These are phyloP conservation scores for Gloeopeniophorella convolvens DNA, from an alignment of 768 basidiomycete species.

Conservation along the genomic window DNA sequence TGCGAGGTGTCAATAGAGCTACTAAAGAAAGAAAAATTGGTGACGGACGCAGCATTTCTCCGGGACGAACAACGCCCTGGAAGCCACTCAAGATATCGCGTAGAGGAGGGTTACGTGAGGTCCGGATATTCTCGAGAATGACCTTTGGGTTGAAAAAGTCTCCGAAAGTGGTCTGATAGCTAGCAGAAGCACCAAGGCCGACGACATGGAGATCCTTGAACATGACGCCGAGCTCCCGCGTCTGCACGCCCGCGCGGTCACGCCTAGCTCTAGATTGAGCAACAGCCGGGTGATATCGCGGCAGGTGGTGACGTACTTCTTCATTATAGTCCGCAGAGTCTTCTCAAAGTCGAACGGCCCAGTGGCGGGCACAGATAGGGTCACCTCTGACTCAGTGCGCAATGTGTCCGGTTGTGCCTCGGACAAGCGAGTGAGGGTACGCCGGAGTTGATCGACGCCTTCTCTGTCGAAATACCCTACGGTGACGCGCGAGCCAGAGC, in stretches of 20 bases:
- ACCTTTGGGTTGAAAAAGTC: conserved; percentile 51
- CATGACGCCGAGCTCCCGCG: conserved; percentile 52
- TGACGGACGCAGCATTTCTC: conserved; percentile 63
- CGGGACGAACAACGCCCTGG: conserved; percentile 50
- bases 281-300: not conserved
- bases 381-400: conserved; percentile 19
- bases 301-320: conserved; percentile 16
- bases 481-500: conserved; percentile 27
- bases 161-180: conserved; percentile 54
- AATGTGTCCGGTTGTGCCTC: not conserved
- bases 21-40: not conserved
- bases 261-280: conserved; percentile 29
- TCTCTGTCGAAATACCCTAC: conserved; percentile 49
- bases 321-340: conserved; percentile 23
- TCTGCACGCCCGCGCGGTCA: conserved; percentile 41
- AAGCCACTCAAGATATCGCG: conserved; percentile 49
- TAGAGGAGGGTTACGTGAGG: conserved; percentile 51
- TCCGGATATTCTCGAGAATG: conserved; percentile 37
- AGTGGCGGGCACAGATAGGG: conserved; percentile 18
- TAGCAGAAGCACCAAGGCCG: conserved; percentile 50
- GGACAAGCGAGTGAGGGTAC: conserved; percentile 29
- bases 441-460: conserved; percentile 38
- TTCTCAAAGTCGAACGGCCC: conserved; percentile 29
- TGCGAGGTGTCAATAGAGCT: conserved; percentile 27
- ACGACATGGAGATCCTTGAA: conserved; percentile 55